Base-by-base conservation (phyloP, 129 eudicot genomes). In the Deinandra increscens region DNA sequence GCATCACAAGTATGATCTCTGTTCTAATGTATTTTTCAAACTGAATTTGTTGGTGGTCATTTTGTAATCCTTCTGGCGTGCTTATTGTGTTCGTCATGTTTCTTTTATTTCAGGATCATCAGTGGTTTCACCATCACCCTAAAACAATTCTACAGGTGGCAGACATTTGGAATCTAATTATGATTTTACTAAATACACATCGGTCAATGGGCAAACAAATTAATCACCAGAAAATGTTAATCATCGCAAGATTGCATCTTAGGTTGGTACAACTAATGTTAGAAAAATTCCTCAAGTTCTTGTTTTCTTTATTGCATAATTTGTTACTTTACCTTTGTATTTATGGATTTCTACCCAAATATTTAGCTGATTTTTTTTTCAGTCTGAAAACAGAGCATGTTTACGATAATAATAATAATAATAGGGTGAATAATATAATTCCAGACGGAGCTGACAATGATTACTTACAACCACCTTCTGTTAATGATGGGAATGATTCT, bases 1-100 rank as follows among this genome's bases (percentile, higher is more conserved):
- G 75, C 73, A 61, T 75, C 88, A 70, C 96, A 85, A 44, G 97
- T 91, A 88, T 81, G 97, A 62, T 75, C 9, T 12, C 37, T 62
- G 34, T 39, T 61, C 48, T 70, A 68, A 29, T 20, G 29, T 29
- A 58, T 29, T 58, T 58, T 31, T 29, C 41, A 29, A 55, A 22
- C 0, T 12, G 23, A 10, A 55, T 11, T 55, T 55, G 34, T 23
- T 55, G 3, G n/a, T 37, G 10, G 15, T 55, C 36, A 23, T 55
- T 55, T 55, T 22, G 7, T 26, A 58, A 17, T 62, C 33, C n/a
- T 36, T 62, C 15, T 62, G 18, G 46, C 14, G 9, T 56, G 56
- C 42, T 20, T 58, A 17, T 44, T 18, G 31, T 18, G 58, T 53
- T 37, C n/a, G 58, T 26, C 48, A 5, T 38, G 12, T 43, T 67